phyloP scores from a whole-genome alignment of 768 basidiomycete genomes.

The Mycena haematopus region DNA sequence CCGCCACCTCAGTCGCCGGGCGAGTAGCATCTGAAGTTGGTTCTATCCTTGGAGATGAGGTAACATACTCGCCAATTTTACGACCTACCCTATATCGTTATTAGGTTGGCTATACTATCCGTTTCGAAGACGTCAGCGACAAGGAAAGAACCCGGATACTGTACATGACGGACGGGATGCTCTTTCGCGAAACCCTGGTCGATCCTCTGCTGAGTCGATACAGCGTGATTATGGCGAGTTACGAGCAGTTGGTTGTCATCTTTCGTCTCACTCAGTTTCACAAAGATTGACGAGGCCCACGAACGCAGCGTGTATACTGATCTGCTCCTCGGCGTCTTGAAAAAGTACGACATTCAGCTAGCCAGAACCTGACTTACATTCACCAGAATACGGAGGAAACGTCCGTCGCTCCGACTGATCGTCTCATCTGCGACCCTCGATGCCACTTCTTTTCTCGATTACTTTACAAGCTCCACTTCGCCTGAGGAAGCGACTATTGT shows the following conservation, averaged over 20 bases:
- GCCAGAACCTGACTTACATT: conserved; percentile 4
- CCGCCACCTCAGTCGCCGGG: conserved; percentile 91
- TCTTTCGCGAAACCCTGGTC: conserved; percentile 91
- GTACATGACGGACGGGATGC: conserved; percentile 98
- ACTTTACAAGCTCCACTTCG: conserved; percentile 75
- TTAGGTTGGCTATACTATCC: conserved; percentile 96
- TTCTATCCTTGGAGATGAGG: conserved; percentile 86
- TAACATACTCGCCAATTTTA: conserved; percentile 36
- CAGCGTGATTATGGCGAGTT: conserved; percentile 90
- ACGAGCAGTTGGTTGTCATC: not conserved
- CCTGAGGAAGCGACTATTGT: conserved; percentile 80
- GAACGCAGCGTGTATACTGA: conserved; percentile 97
- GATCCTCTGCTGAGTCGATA: conserved; percentile 93
- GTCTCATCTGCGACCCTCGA: conserved; percentile 98
- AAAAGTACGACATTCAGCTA: conserved; percentile 65
- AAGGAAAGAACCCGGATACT: conserved; percentile 87
- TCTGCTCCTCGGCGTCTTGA: conserved; percentile 86
- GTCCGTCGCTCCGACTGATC: conserved; percentile 88
- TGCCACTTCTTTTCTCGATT: conserved; percentile 86
- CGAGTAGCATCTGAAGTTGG: conserved; percentile 95
- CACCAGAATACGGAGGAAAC: conserved; percentile 85
- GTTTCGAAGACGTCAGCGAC: conserved; percentile 92
- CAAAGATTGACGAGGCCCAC: conserved; percentile 95
- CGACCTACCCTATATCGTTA: not conserved
- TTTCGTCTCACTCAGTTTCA: conserved; percentile 8